phyloP scores from a whole-genome alignment of 768 basidiomycete genomes.

The Stropharia rugosoannulata region DNA sequence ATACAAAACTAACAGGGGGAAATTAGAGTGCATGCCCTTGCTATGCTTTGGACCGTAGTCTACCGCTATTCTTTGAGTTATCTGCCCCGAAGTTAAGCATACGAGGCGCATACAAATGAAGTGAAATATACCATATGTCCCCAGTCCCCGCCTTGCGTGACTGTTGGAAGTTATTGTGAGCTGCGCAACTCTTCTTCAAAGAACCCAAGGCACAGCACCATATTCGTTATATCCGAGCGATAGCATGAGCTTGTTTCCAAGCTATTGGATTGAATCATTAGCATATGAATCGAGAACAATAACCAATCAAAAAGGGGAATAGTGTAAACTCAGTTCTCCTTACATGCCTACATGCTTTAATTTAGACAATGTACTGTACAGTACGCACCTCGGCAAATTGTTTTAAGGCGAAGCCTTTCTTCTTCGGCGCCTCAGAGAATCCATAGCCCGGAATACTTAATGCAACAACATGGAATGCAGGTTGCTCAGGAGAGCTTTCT shows the following conservation, averaged over 20 bases:
- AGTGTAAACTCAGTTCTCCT: background rate
- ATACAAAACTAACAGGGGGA: slow-evolving; percentile 34
- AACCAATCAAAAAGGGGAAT: background rate
- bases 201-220: slow-evolving; percentile 25
- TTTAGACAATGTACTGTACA: too few relatives aligned
- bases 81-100: slow-evolving; percentile 11
- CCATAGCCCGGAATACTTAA: slow-evolving; percentile 61
- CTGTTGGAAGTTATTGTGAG: slow-evolving; percentile 15
- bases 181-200: background rate
- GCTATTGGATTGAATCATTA: slow-evolving; percentile 20
- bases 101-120: background rate
- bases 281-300: background rate
- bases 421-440: slow-evolving; percentile 54
- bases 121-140: slow-evolving; percentile 31
- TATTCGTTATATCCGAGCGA: slow-evolving; percentile 51
- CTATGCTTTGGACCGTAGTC: slow-evolving; percentile 32
- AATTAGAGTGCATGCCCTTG: slow-evolving; percentile 55
- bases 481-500: slow-evolving; percentile 38
- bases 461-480: slow-evolving; percentile 63
- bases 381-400: slow-evolving; percentile 54
- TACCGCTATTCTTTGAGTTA: slow-evolving; percentile 25
- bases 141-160: slow-evolving; percentile 50
- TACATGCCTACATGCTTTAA: too few relatives aligned
- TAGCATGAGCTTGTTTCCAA: slow-evolving; percentile 49
- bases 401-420: slow-evolving; percentile 42